phyloP scores from a whole-genome alignment of 2,329 filamentous ascomycete genomes.

The Colletotrichum orchidophilum region DNA sequence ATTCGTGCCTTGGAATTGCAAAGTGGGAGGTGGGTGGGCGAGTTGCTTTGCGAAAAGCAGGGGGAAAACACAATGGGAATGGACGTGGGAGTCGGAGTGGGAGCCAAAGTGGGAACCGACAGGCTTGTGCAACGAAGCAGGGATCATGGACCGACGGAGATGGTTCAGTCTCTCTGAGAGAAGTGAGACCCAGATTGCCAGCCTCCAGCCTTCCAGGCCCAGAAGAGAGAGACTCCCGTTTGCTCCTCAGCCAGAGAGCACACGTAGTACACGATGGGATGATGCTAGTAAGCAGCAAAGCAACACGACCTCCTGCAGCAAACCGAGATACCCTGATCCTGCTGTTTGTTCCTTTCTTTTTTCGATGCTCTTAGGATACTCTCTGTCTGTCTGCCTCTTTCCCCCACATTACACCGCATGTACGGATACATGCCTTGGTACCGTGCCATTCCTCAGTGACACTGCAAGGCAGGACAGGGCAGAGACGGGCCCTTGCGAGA shows the following conservation, averaged over 20 bases:
- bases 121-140: constrained; percentile 32
- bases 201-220: not conserved
- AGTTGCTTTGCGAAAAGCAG: constrained; percentile 15
- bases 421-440: not conserved
- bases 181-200: not conserved
- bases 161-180: not conserved
- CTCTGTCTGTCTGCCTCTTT: not conserved
- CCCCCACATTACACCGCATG: not conserved
- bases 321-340: constrained; percentile 7
- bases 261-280: constrained; percentile 4
- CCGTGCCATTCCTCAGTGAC: not conserved
- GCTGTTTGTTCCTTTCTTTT: not conserved
- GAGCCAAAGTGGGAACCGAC: constrained; percentile 32
- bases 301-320: constrained; percentile 18
- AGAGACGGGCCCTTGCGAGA: not conserved
- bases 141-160: constrained; percentile 10
- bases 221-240: not conserved
- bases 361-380: not conserved
- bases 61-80: constrained; percentile 4
- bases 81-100: constrained; percentile 16
- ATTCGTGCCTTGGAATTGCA: constrained; percentile 3
- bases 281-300: constrained; percentile 26
- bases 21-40: not conserved
- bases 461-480: not conserved
- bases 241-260: not conserved